A percentile compares a stretch with the other conserved stretches of the same genome.
These are phyloP conservation scores for Dothideomycetes sp. DNA, from an alignment of 2,329 filamentous ascomycete species.

Conservation along the genomic window DNA sequence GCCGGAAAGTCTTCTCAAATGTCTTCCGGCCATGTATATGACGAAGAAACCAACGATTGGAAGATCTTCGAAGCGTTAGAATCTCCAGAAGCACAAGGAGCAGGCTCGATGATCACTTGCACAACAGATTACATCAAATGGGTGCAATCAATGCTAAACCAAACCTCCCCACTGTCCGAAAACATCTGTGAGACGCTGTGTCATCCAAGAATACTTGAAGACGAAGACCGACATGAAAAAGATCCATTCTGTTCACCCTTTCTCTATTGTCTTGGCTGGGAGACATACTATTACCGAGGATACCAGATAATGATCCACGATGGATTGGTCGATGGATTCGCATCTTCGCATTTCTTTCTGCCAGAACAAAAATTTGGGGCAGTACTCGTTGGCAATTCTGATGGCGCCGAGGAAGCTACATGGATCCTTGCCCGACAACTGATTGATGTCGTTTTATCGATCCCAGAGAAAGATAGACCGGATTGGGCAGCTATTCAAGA, in stretches of 20 bases:
- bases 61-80: slow-evolving; percentile 23
- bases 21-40: slow-evolving; percentile 37
- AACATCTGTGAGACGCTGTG: slow-evolving; percentile 20
- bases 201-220: slow-evolving; percentile 19
- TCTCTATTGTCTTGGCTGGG: slow-evolving; percentile 22
- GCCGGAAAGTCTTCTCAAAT: slow-evolving; percentile 25
- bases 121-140: slow-evolving; percentile 26
- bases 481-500: no score
- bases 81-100: slow-evolving; percentile 30
- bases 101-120: slow-evolving; percentile 34
- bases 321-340: slow-evolving; percentile 23
- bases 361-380: slow-evolving; percentile 23
- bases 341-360: slow-evolving; percentile 22
- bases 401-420: no score
- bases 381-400: slow-evolving; percentile 26
- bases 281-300: slow-evolving; percentile 24
- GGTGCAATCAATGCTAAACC: slow-evolving; percentile 24
- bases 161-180: slow-evolving; percentile 20
- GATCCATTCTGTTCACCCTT: slow-evolving; percentile 14
- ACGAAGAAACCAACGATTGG: slow-evolving; percentile 22
- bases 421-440: no score
- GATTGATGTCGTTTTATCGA: no score
- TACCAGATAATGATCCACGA: slow-evolving; percentile 24
- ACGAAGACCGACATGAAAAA: slow-evolving; percentile 15
- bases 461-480: no score